Evolutionary conservation across 176 grass and related monocot species (phyloP).

Genomic region (Stipa capillata): DNA sequence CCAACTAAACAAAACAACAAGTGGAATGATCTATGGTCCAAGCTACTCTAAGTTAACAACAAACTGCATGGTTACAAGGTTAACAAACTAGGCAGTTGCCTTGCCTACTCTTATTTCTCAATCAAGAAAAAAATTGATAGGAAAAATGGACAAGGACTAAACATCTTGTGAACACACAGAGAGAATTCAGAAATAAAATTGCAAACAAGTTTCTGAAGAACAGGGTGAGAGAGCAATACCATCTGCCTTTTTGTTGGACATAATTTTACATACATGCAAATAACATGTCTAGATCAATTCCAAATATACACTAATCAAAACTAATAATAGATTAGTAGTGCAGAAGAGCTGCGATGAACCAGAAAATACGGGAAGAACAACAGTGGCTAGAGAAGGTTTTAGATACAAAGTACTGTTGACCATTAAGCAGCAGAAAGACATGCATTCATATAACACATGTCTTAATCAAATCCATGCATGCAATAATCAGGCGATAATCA

Average conservation of each 20-base stretch:
- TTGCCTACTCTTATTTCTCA: background rate
- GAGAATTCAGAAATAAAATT: background rate
- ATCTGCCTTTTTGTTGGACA: background rate
- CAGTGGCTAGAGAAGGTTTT: too few species aligned
- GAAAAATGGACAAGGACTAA: background rate
- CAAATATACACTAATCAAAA: background rate
- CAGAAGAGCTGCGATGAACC: background rate
- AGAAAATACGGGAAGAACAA: background rate
- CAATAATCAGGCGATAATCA: too few species aligned
- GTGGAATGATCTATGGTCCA: background rate
- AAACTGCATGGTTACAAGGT: background rate
- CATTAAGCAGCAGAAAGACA: too few species aligned
- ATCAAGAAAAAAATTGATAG: background rate
- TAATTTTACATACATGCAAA: background rate
- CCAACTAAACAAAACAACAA: slow-evolving; percentile 15
- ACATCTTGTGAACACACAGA: background rate
- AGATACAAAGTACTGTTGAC: background rate
- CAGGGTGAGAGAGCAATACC: background rate
- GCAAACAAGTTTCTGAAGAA: background rate
- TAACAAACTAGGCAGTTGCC: background rate
- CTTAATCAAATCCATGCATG: too few species aligned
- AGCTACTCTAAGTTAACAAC: background rate
- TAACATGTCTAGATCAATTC: background rate
- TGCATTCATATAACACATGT: too few species aligned
- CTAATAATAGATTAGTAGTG: background rate